phyloP scores from a whole-genome alignment of 345 rosid species.

The Noccaea caerulescens region DNA sequence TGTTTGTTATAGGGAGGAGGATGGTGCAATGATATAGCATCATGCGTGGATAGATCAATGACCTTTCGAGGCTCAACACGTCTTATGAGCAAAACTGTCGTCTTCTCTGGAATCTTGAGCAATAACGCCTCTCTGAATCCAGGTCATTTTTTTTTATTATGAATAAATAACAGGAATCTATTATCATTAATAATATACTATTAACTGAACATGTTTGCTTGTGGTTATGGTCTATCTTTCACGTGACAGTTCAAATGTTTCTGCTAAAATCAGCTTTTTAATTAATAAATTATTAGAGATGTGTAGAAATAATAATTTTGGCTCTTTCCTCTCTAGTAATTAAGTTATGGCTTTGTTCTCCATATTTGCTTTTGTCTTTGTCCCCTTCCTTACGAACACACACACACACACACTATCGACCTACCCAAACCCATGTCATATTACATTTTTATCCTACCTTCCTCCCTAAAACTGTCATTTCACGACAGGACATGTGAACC shows the following conservation, averaged over 20 bases:
- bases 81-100: conserved; percentile 66
- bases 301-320: conserved; percentile 26
- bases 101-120: conserved; percentile 85
- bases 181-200: neutral
- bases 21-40: conserved; percentile 86
- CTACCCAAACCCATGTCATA: conserved; percentile 1
- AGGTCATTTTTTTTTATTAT: conserved; percentile 47
- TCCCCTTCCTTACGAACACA: conserved; percentile 30
- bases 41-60: conserved; percentile 75
- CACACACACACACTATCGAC: neutral
- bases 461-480: conserved; percentile 5
- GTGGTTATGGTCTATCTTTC: conserved; percentile 41
- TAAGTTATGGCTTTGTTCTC: conserved; percentile 10
- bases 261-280: conserved; percentile 32
- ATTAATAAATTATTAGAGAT: neutral
- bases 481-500: conserved; percentile 35
- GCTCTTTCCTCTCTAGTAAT: conserved; percentile 25
- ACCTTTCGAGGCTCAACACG: conserved; percentile 80
- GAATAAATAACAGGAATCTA: neutral
- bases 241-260: conserved; percentile 42
- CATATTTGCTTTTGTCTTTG: conserved; percentile 33
- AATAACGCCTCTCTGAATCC: conserved; percentile 81
- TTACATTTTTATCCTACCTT: conserved; percentile 16
- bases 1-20: conserved; percentile 77
- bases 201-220: conserved; percentile 34